Conservation (phyloP, 176 grass and related monocot species). For the Neostapfia colusana region DNA sequence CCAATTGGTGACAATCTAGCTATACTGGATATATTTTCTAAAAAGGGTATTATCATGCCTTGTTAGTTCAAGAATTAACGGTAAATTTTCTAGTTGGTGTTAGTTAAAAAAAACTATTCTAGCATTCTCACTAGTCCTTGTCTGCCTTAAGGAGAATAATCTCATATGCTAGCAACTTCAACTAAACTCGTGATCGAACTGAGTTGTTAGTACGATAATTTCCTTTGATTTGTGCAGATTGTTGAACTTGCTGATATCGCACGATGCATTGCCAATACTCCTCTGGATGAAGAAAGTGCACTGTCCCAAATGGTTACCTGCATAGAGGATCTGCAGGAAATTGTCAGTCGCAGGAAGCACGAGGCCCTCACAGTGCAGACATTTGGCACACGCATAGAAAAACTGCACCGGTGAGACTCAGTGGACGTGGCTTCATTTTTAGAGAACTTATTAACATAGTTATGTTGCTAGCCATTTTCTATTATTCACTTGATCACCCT, state of each 20-base stretch:
- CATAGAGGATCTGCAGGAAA: conserved; percentile 98
- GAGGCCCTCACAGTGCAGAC: conserved; percentile 96
- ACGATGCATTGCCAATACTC: conserved; percentile 84
- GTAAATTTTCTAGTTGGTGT: neutral
- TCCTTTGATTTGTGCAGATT: conserved; percentile 61
- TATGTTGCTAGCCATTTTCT: conserved; percentile 31
- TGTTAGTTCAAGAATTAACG: neutral
- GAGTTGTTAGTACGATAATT: conserved; percentile 14
- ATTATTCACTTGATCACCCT: conserved; percentile 19
- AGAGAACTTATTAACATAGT: neutral
- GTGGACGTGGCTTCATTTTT: neutral
- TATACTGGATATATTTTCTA: neutral
- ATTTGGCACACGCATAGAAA: conserved; percentile 98
- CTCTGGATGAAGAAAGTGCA: conserved; percentile 88
- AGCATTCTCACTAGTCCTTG: conserved; percentile 11
- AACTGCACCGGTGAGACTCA: conserved; percentile 78
- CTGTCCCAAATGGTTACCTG: conserved; percentile 87
- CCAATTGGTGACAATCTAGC: neutral
- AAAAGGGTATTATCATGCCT: neutral
- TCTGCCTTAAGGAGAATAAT: conserved; percentile 11
- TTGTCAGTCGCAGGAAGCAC: conserved; percentile 82
- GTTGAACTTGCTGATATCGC: conserved; percentile 98
- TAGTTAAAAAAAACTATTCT: conserved; percentile 18
- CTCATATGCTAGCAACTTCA: neutral
- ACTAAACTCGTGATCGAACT: conserved; percentile 16